These are phyloP conservation scores for Tympanopsis confertula DNA, from an alignment of 2,329 filamentous ascomycete species.

Conservation along the genomic window DNA sequence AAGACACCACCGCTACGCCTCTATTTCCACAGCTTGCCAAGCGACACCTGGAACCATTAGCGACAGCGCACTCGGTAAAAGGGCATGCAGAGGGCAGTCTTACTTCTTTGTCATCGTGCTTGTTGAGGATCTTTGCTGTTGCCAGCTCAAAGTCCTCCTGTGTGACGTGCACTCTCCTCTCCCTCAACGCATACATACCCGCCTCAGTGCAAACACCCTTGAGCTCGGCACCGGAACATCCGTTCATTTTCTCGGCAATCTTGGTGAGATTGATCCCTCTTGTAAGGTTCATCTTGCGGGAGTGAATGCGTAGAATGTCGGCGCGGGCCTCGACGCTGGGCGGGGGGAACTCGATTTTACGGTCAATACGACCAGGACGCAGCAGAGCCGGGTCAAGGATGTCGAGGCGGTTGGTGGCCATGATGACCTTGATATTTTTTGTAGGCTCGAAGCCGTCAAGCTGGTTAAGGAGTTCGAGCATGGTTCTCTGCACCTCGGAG, in stretches of 20 bases:
- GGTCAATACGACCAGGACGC: conserved; percentile 88
- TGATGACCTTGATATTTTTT: conserved; percentile 99
- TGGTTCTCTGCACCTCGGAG: conserved; percentile 95
- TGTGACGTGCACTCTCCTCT: conserved; percentile 92
- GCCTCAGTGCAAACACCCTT: conserved; percentile 99
- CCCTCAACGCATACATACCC: conserved; percentile 93
- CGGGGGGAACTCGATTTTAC: conserved; percentile 97
- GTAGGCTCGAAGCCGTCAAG: conserved; percentile 97
- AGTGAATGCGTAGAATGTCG: conserved; percentile 95
- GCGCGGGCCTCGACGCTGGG: conserved; percentile 92
- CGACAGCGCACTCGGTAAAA: too few species aligned
- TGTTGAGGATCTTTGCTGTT: conserved; percentile 98
- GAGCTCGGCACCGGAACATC: conserved; percentile 90
- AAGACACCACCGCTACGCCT: background rate
- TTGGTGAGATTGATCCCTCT: conserved; percentile 95
- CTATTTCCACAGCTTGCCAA: conserved; percentile 79
- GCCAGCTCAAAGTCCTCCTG: conserved; percentile 98
- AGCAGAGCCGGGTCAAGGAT: conserved; percentile 92
- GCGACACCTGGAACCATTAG: too few species aligned
- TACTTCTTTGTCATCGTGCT: conserved; percentile 98
- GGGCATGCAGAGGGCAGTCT: too few species aligned
- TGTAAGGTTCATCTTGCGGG: conserved; percentile 95
- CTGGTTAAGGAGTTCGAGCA: conserved; percentile 96
- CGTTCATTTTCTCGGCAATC: conserved; percentile 99
- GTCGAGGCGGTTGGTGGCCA: conserved; percentile 96